Conservation (phyloP, 352 stramenopile genomes). For the Chrysophaeum taylorii region DNA sequence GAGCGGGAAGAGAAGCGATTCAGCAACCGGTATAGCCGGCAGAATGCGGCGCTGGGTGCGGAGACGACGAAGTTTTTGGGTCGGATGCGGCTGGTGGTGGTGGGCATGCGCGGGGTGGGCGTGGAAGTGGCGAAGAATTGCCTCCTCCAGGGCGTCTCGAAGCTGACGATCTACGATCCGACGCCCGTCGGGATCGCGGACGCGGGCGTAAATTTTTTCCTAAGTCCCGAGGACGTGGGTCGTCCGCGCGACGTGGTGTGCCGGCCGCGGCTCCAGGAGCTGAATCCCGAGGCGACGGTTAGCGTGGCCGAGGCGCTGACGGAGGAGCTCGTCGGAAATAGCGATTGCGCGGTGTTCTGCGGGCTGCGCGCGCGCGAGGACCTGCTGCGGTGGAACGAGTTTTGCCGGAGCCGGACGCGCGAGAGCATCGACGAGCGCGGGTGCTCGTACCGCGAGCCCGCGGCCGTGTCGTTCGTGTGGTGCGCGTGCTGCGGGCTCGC, state of each 20-base stretch:
- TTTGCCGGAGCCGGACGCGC: constrained; percentile 55
- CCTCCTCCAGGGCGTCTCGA: constrained; percentile 68
- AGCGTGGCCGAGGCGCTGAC: constrained; percentile 52
- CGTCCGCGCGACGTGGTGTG: constrained; percentile 11
- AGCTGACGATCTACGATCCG: constrained; percentile 62
- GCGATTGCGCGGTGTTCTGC: constrained; percentile 72
- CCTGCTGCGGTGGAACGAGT: constrained; percentile 70
- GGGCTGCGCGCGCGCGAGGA: constrained; percentile 50
- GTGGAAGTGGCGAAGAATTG: constrained; percentile 84
- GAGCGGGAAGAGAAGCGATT: too few species aligned
- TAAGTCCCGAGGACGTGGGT: constrained; percentile 44
- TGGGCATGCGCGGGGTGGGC: constrained; percentile 53
- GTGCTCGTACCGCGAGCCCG: not conserved
- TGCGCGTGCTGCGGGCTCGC: not conserved
- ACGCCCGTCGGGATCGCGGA: constrained; percentile 22
- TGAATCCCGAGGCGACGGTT: constrained; percentile 77
- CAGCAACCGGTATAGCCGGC: too few species aligned
- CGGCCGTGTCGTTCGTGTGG: constrained; percentile 3
- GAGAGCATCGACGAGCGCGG: not conserved
- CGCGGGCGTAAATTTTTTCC: constrained; percentile 82
- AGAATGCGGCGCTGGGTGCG: constrained; percentile 10
- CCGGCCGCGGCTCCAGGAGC: constrained; percentile 52
- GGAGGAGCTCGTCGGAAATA: constrained; percentile 42
- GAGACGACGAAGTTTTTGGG: constrained; percentile 11
- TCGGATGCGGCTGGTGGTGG: constrained; percentile 57